Evolutionary conservation across 148 eudicot genomes (phyloP), one percentile per base, ranked within the genome.

Genomic region (Drosera capensis): DNA sequence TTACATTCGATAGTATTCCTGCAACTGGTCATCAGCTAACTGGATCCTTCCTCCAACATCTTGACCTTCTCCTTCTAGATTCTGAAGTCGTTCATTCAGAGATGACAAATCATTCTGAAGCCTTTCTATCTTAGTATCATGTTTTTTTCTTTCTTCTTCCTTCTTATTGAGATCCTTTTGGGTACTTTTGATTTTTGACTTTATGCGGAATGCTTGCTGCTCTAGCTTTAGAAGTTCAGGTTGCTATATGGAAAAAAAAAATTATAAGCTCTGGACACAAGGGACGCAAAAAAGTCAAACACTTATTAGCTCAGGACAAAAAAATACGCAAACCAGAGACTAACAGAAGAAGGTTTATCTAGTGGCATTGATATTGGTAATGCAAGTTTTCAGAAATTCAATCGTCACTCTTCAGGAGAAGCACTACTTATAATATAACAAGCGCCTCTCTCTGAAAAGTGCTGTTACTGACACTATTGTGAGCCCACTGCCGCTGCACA

Each of bases 91-190:
- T 56, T 65, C 58, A 45, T 67, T 67, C 13, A 76, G 65, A 56
- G 67, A 78, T 21, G 58, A 36, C 52, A 90, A 68, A 43, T 85
- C 88, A 55, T 70, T 68, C 74, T 75, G 68, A 31, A 85, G 85
- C 68, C 70, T 85, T 68, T 68, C 71, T 23, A 85, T 55, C 66
- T 90, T 93, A 23, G 36, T 66, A 47, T 62, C 60, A 52, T 90
- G 94, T 54, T 65, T 85, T 39, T 56, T 72, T 53, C 67, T 85
- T 59, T 90, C 99, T 52, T 77, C 85, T 74, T 60, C 74, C 72
- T 74, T 81, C 62, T 81, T 90, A 48, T 77, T 78, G 45, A 85
- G 80, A 60, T 90, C 95, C 63, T 85, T 85, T 56, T 58, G 71
- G 31, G 86, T 76, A 60, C 71, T 78, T 60, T 70, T 85, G 37